phyloP scores from a whole-genome alignment of 768 basidiomycete species.

The Mycena olivaceomarginata region DNA sequence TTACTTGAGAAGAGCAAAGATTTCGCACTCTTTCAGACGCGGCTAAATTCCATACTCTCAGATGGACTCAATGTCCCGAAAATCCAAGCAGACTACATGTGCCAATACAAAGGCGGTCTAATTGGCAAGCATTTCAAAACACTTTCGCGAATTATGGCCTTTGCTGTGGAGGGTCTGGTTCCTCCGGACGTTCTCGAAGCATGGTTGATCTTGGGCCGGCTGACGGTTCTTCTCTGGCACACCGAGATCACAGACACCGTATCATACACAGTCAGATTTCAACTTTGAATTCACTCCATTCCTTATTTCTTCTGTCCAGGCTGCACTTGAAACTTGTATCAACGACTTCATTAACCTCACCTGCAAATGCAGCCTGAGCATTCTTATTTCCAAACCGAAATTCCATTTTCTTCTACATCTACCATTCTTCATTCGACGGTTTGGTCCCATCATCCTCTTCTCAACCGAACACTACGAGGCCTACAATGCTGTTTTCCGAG shows the following conservation, averaged over 20 bases:
- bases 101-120: slow-evolving; percentile 51
- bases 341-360: slow-evolving; percentile 46
- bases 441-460: slow-evolving; percentile 53
- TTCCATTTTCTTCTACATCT: slow-evolving; percentile 50
- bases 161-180: slow-evolving; percentile 50
- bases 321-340: slow-evolving; percentile 44
- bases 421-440: slow-evolving; percentile 46
- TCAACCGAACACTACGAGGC: slow-evolving; percentile 54
- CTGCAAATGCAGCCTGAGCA: no score
- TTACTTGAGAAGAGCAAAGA: slow-evolving; percentile 48
- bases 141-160: slow-evolving; percentile 53
- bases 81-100: slow-evolving; percentile 55
- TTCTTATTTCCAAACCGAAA: slow-evolving; percentile 48
- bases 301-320: slow-evolving; percentile 16
- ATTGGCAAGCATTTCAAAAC: slow-evolving; percentile 56
- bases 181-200: slow-evolving; percentile 40
- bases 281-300: no score
- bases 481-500: slow-evolving; percentile 46
- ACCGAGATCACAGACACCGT: slow-evolving; percentile 50
- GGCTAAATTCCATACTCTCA: slow-evolving; percentile 47
- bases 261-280: slow-evolving; percentile 47
- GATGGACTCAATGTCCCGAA: slow-evolving; percentile 51
- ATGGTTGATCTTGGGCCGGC: slow-evolving; percentile 47
- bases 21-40: slow-evolving; percentile 45
- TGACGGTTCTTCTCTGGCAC: slow-evolving; percentile 53